Evolutionary conservation across 148 eudicot species (phyloP), one percentile per base, ranked within the genome.

Genomic region (Drosera capensis): DNA sequence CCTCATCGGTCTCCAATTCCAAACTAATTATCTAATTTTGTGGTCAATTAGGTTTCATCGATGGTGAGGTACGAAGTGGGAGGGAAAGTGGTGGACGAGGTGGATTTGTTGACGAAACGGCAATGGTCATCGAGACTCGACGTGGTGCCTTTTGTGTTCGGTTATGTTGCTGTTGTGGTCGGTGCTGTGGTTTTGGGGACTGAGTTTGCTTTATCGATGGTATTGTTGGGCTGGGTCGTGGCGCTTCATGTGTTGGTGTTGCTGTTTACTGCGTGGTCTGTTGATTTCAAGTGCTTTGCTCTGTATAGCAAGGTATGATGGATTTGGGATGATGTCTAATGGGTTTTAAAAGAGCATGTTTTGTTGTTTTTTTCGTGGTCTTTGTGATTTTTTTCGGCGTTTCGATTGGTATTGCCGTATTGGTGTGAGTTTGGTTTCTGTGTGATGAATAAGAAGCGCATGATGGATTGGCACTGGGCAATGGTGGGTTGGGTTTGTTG

Each of bases 191-290:
- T 74, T 31, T 87, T 95, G 31, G 78, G 78, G 57, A 56, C 80
- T 54, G 95, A 84, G 45, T 25, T 76, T 11, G 64, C 48, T 25
- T 93, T 84, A 64, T 68, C 93, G 16, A 55, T 46, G 41, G 73
- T 84, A 40, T 75, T 75, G 53, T 67, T 80, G 34, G 95, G 93
- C 8, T 71, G 78, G 38, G 55, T 90, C 5, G 40, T 38, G 1
- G 73, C 64, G 52, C 43, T 73, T 37, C 95, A 90, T 48, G 60
- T 69, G 36, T 62, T 90, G 68, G 69, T 72, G 46, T 63, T 75
- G 44, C 85, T 90, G 19, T 90, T 84, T 62, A 80, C 87, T 7
- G 82, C 71, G 53, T 90, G 97, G 97, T 75, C 93, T 1, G 97
- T 90, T 57, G 93, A 84, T 70, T 84, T 90, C 57, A 78, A 60